phyloP scores from a whole-genome alignment of 164 flowering plant genomes.

The Warburgia ugandensis region DNA sequence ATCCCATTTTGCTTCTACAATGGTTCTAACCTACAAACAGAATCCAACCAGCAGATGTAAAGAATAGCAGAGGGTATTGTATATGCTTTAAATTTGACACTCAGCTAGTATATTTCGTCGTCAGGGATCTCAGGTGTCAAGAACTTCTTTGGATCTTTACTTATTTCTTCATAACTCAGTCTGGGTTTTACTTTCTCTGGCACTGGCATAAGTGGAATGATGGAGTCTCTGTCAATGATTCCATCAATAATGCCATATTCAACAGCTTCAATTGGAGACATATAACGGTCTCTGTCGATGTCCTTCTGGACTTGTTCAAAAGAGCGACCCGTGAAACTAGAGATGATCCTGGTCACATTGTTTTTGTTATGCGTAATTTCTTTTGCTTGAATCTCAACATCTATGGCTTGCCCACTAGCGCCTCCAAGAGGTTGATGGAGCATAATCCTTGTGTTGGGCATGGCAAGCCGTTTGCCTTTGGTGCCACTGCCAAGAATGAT shows the following conservation, averaged over 20 bases:
- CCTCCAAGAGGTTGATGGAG: slow-evolving; percentile 92
- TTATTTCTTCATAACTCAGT: slow-evolving; percentile 40
- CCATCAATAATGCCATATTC: slow-evolving; percentile 88
- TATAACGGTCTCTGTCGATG: slow-evolving; percentile 86
- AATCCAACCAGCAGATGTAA: too few relatives aligned
- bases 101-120: slow-evolving; percentile 78
- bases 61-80: too few relatives aligned
- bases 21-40: too few relatives aligned
- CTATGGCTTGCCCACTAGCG: slow-evolving; percentile 74
- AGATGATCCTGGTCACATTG: slow-evolving; percentile 50
- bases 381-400: slow-evolving; percentile 78
- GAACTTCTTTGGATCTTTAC: slow-evolving; percentile 60
- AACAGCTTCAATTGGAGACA: slow-evolving; percentile 95
- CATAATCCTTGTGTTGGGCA: slow-evolving; percentile 95
- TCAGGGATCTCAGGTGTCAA: slow-evolving; percentile 83
- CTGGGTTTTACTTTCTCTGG: slow-evolving; percentile 64
- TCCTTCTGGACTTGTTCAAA: slow-evolving; percentile 75
- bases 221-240: slow-evolving; percentile 72
- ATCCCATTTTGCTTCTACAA: too few relatives aligned
- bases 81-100: too few relatives aligned
- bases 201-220: slow-evolving; percentile 70
- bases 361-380: slow-evolving; percentile 77
- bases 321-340: slow-evolving; percentile 62
- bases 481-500: slow-evolving; percentile 91
- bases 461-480: slow-evolving; percentile 90